Evolutionary conservation across 2,329 filamentous ascomycete genomes (phyloP), one percentile per base, ranked within the genome.

Genomic region (Phyllosticta citriasiana): DNA sequence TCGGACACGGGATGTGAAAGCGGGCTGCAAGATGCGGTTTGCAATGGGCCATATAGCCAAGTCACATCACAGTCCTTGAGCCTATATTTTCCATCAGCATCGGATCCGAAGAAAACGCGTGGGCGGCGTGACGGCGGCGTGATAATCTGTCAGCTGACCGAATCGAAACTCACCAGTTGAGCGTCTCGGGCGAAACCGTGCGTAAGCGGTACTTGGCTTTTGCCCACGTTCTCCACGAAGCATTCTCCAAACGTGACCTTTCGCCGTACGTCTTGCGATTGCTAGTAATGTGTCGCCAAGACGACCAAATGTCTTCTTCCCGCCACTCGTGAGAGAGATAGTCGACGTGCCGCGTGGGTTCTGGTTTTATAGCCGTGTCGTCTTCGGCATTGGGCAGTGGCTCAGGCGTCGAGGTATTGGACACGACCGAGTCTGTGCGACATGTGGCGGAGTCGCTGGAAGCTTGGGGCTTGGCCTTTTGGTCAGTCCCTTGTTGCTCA

Each of bases 21-120:
- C 69, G 68, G 79, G 63, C 80, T 83, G 60, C 80, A 82, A 3
- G 80, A 78, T 24, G 87, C 87, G 0, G 87, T 88, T 72, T 96
- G 93, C 56, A 97, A 76, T 12, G 94, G 94, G 0, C 94, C 94
- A 70, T 97, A 99, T 0, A 99, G 80, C 94, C 93, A 99, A 54
- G 93, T 97, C 33, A 97, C 91, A 74, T 99, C 93, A 72, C 89
- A 94, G 69, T 97, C 94, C 73, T 97, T 99, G 63, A 97, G 80
- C 92, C 91, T 96, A 68, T 55, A 40, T 57, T 57, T 57, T 57
- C 55, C 51, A 66, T 79, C 66, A 79, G 73, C 60, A 63, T 4
- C 51, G 59, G 55, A 30, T 35, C 50, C 22, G 50, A 52, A 53
- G 26, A 19, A 54, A n/a, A 59, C 12, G 40, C 40, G 40, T 47